phyloP scores from a whole-genome alignment of 2,329 filamentous ascomycete genomes.

The Magnaporthiopsis incrustans region DNA sequence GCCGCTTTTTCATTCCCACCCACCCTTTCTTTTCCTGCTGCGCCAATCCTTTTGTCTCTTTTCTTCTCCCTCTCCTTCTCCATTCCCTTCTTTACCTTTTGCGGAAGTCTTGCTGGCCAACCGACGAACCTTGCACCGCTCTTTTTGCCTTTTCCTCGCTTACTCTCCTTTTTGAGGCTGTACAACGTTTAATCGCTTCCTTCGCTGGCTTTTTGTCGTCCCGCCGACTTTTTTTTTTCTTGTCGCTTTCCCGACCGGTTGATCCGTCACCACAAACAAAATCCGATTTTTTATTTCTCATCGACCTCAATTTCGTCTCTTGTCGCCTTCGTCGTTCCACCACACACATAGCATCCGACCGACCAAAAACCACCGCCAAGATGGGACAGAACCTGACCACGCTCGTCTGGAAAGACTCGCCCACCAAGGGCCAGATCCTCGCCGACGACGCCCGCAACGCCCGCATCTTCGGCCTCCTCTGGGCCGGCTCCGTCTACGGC shows the following conservation, averaged over 20 bases:
- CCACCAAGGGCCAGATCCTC: neutral
- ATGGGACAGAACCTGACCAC: constrained; percentile 5
- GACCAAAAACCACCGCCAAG: neutral
- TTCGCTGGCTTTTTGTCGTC: neutral
- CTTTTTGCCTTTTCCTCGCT: neutral
- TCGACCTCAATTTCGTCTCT: neutral
- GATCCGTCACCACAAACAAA: neutral
- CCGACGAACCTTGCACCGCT: neutral
- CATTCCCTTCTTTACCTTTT: neutral
- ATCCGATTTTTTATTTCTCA: neutral
- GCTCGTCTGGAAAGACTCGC: constrained; percentile 1
- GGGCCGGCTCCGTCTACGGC: constrained; percentile 6
- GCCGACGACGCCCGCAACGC: constrained; percentile 5
- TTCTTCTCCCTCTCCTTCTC: too few species aligned
- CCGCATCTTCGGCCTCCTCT: constrained; percentile 6
- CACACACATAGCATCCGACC: neutral
- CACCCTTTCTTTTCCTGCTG: neutral
- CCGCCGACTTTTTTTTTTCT: neutral
- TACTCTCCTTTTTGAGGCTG: neutral
- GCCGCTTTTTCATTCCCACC: constrained; percentile 1
- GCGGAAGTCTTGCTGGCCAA: constrained; percentile 5
- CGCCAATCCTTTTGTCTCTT: neutral
- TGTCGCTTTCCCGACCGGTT: neutral
- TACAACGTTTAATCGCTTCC: neutral
- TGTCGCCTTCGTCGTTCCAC: neutral